These are phyloP conservation scores for Omphalotus guepiniiformis DNA, from an alignment of 768 basidiomycete species.

Conservation along the genomic window DNA sequence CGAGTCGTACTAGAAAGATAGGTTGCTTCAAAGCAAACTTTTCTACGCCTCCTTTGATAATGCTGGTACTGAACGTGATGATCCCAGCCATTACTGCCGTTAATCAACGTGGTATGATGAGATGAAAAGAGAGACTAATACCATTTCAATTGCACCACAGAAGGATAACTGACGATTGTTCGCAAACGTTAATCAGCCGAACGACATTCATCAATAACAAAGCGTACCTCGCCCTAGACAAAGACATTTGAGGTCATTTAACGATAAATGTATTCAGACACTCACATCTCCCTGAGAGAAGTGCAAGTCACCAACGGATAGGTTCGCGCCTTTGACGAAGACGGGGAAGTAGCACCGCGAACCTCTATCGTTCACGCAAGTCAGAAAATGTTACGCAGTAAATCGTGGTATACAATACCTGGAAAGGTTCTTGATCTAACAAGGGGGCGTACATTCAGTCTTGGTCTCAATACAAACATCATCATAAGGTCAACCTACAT, in stretches of 20 bases:
- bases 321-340: slow-evolving; percentile 68
- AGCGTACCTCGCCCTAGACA: slow-evolving; percentile 50
- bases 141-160: slow-evolving; percentile 80
- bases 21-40: slow-evolving; percentile 73
- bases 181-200: not conserved
- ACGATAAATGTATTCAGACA: not conserved
- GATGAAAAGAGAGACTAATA: slow-evolving; percentile 14
- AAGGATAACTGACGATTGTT: slow-evolving; percentile 48
- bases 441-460: not conserved
- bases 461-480: not conserved
- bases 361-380: slow-evolving; percentile 33
- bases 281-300: slow-evolving; percentile 74
- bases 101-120: not conserved
- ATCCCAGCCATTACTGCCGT: slow-evolving; percentile 46
- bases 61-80: slow-evolving; percentile 65
- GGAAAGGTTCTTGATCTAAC: slow-evolving; percentile 73
- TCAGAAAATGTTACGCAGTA: not conserved
- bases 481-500: slow-evolving; percentile 36
- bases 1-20: slow-evolving; percentile 56
- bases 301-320: slow-evolving; percentile 76
- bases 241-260: not conserved
- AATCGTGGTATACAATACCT: slow-evolving; percentile 25
- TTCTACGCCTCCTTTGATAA: slow-evolving; percentile 71
- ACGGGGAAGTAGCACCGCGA: slow-evolving; percentile 77
- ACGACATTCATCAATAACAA: not conserved